Evolutionary conservation across 1,284 basidiomycete genomes (phyloP), one percentile per base, ranked within the genome.

Genomic region (Rhodotorula sp.): DNA sequence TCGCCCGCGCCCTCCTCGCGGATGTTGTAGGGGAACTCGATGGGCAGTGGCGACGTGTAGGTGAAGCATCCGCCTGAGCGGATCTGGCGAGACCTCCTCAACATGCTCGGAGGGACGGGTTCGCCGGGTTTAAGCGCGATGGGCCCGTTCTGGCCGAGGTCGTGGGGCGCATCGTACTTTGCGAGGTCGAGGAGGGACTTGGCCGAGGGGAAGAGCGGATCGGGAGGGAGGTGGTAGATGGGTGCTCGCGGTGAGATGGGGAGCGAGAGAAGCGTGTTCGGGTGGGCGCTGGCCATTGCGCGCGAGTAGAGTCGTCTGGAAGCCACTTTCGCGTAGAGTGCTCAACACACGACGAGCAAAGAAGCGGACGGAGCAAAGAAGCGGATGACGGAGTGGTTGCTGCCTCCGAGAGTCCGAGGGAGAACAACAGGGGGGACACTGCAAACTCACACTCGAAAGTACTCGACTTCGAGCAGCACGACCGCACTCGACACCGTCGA

Each of bases 1-100:
- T 68, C 67, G 9, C 34, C 39, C 39, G 39, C 39, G 39, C 39
- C 67, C 13, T 54, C 66, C 51, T 69, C 72, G 61, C 82, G 81
- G 19, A 97, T 87, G 39, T 88, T 84, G 80, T 91, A 93, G 0
- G 95, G 95, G 81, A 97, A 98, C 9, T 88, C 83, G 1, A 90
- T 76, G 10, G 92, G 91, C 66, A 92, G 61, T 70, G 95, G 94
- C 2, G 89, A 85, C 57, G 92, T 88, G 78, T 89, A 88, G 19
- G 91, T 88, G 83, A 91, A 97, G 78, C 92, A 90, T 0, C 86
- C 85, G 32, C 86, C 75, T 20, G 66, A 59, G 5, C 63, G 34
- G 13, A 76, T 65, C 55, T 67, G 69, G 10, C 77, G 24, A 5
- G 68, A 68, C 29, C 76, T 64, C 15, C 77, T 39, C 9, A 76